These are phyloP conservation scores for Allium fistulosum DNA, from an alignment of 106 monocot genomes.

Conservation along the genomic window DNA sequence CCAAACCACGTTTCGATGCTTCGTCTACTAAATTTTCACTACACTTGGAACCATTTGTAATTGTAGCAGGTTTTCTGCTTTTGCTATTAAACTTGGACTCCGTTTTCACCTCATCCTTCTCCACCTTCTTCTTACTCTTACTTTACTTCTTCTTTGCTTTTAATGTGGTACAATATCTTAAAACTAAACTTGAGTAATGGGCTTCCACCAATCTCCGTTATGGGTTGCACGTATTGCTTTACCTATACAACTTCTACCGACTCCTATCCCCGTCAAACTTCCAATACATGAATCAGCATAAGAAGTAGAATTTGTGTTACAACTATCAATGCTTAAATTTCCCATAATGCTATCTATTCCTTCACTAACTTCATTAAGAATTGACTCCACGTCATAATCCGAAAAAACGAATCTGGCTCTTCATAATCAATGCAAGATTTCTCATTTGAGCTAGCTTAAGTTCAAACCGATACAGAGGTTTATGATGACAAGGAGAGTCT, in stretches of 20 bases:
- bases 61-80: too few species aligned
- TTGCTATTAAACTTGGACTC: too few species aligned
- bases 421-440: conserved; percentile 10
- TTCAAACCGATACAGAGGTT: conserved; percentile 5
- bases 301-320: conserved; percentile 9
- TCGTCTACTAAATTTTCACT: too few species aligned
- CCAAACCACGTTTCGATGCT: too few species aligned
- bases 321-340: conserved; percentile 26
- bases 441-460: conserved; percentile 11
- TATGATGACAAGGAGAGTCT: not conserved
- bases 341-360: conserved; percentile 92
- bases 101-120: conserved; percentile 33
- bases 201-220: conserved; percentile 67
- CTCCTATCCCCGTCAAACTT: conserved; percentile 16
- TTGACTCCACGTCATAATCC: conserved; percentile 67
- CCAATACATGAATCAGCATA: conserved; percentile 26
- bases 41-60: too few species aligned
- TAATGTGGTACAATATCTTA: conserved; percentile 47
- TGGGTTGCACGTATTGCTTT: conserved; percentile 33
- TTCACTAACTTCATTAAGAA: conserved; percentile 60
- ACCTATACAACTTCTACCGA: conserved; percentile 22
- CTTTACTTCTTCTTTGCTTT: conserved; percentile 4
- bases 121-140: conserved; percentile 34
- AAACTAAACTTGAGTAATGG: conserved; percentile 39
- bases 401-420: conserved; percentile 18